A percentile compares a stretch with the other conserved stretches of the same genome.
Evolutionary conservation across 148 eudicot species (phyloP).

Genomic region (Arbutus unedo): DNA sequence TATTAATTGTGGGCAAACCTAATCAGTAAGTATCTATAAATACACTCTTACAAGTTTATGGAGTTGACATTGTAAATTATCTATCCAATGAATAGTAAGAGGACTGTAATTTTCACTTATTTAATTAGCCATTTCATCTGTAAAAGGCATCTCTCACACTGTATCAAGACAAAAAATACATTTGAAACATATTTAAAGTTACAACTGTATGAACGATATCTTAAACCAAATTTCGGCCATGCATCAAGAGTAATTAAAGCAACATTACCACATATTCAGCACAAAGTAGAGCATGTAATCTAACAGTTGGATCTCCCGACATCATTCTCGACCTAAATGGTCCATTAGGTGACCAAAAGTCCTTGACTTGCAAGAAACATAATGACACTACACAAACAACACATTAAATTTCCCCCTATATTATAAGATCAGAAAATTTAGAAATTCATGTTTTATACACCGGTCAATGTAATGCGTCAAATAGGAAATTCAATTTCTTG

Average conservation of each 20-base stretch:
- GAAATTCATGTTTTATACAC: too few relatives aligned
- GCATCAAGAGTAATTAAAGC: neutral
- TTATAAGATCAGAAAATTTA: neutral
- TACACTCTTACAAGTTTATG: too few relatives aligned
- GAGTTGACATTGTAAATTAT: too few relatives aligned
- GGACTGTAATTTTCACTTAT: too few relatives aligned
- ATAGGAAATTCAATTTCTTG: neutral
- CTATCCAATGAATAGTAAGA: too few relatives aligned
- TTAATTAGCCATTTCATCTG: too few relatives aligned
- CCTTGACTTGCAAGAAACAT: neutral
- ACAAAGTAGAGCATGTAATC: slow-evolving; percentile 15
- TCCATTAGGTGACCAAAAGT: slow-evolving; percentile 11
- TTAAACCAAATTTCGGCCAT: neutral
- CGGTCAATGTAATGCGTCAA: too few relatives aligned
- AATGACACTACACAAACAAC: slow-evolving; percentile 11
- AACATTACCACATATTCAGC: slow-evolving; percentile 3
- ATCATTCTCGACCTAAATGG: neutral
- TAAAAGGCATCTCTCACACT: too few relatives aligned
- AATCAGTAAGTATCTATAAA: too few relatives aligned
- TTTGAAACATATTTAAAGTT: neutral
- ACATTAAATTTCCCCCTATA: neutral
- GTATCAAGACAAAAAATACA: too few relatives aligned
- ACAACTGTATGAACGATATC: neutral
- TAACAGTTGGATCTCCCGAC: slow-evolving; percentile 12
- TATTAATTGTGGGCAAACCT: too few relatives aligned